Conservation (phyloP, 2,329 filamentous ascomycete genomes). For the Fusarium veterinarium region DNA sequence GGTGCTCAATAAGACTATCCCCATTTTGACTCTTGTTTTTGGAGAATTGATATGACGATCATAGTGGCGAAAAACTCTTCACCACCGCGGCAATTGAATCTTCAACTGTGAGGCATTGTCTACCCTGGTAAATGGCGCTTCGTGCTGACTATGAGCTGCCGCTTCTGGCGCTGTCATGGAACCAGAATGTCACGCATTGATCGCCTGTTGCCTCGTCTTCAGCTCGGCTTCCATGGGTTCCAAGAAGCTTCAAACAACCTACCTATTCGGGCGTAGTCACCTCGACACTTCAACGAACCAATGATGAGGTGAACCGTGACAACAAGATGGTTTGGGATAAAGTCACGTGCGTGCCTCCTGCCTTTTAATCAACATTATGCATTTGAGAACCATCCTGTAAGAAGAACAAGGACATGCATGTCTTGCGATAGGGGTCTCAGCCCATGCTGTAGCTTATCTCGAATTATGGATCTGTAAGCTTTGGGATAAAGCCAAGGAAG, state of each 20-base stretch:
- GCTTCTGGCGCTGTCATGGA: constrained; percentile 6
- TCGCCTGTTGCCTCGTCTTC: constrained; percentile 26
- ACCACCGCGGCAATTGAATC: constrained; percentile 9
- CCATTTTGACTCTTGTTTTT: constrained; percentile 2
- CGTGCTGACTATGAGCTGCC: constrained; percentile 18
- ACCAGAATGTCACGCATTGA: constrained; percentile 24
- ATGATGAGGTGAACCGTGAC: not conserved
- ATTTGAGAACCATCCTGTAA: not conserved
- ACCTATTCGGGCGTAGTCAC: constrained; percentile 18
- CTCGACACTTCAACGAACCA: not conserved
- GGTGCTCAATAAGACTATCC: constrained; percentile 10
- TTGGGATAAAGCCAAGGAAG: not conserved
- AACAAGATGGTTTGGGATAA: constrained; percentile 6
- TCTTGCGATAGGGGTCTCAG: not conserved
- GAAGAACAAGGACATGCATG: not conserved
- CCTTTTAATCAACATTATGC: constrained; percentile 1
- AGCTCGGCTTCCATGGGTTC: constrained; percentile 24
- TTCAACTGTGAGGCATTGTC: not conserved
- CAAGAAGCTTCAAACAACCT: constrained; percentile 16
- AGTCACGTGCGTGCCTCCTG: not conserved
- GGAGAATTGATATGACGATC: constrained; percentile 13
- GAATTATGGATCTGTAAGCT: constrained; percentile 8
- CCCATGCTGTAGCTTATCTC: constrained; percentile 10
- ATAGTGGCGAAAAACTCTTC: constrained; percentile 8
- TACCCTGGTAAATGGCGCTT: not conserved